Percentiles rank a stretch among this genome's conserved stretches.
These are phyloP conservation scores for Verticillium zaregamsianum DNA, from an alignment of 2,329 filamentous ascomycete genomes.

Conservation along the genomic window DNA sequence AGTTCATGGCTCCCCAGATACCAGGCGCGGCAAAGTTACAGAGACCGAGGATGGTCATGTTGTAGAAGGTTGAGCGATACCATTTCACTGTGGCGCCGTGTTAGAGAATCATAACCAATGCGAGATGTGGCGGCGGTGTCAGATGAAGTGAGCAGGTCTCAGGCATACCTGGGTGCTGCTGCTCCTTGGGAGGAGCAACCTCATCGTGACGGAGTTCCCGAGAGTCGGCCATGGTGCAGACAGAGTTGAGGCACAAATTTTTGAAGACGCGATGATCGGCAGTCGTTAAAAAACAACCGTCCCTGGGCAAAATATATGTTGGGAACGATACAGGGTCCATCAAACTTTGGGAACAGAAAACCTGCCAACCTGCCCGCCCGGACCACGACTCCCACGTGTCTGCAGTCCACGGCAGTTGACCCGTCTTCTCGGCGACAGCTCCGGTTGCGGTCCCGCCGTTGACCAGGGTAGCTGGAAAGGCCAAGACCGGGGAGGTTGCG, in stretches of 20 bases:
- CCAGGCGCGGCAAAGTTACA: constrained; percentile 69
- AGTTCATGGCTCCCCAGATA: constrained; percentile 72
- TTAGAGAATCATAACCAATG: background rate
- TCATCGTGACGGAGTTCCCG: background rate
- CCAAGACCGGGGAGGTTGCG: constrained; percentile 1
- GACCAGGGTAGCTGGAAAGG: background rate
- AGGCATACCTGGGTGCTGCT: constrained; percentile 22
- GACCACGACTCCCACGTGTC: background rate
- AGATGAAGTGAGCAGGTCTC: background rate
- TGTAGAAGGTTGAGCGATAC: constrained; percentile 70
- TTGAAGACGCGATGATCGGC: background rate
- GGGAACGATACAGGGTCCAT: background rate
- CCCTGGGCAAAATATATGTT: background rate
- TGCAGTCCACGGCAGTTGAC: background rate
- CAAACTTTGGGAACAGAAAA: background rate
- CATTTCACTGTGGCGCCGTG: constrained; percentile 49
- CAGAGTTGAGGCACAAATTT: background rate
- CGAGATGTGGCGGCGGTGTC: too few species aligned
- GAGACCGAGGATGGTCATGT: constrained; percentile 66
- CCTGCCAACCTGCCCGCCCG: background rate
- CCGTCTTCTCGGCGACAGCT: background rate
- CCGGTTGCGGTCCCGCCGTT: background rate
- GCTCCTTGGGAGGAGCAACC: constrained; percentile 19
- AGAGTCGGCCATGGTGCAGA: background rate
- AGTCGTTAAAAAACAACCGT: background rate